These are phyloP conservation scores for Arthroderma uncinatum DNA, from an alignment of 2,329 filamentous ascomycete species.

Conservation along the genomic window DNA sequence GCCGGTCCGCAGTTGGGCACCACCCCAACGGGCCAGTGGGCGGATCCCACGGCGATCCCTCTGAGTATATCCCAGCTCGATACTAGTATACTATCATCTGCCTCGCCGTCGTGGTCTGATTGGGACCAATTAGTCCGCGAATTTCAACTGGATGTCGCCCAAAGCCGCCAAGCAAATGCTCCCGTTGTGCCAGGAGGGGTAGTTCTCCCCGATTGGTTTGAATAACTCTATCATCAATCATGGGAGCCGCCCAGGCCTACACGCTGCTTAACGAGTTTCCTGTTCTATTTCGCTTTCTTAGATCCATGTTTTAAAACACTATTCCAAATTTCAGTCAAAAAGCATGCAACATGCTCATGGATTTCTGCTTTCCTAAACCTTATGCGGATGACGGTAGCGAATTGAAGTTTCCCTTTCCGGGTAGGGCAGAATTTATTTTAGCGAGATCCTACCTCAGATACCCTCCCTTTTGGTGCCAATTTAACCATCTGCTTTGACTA, in stretches of 20 bases:
- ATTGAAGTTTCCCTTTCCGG: not conserved
- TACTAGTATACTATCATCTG: not conserved
- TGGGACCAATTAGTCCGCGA: constrained; percentile 16
- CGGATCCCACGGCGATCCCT: not conserved
- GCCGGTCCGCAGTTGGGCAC: not conserved
- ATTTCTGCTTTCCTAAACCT: not conserved
- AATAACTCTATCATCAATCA: constrained; percentile 6
- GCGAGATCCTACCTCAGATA: not conserved
- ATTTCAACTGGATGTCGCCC: constrained; percentile 14
- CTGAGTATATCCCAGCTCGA: not conserved
- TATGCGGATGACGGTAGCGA: not conserved
- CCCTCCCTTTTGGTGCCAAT: not conserved
- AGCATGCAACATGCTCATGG: not conserved
- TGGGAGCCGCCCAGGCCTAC: not conserved
- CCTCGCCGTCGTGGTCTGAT: constrained; percentile 13
- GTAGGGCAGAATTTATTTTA: not conserved
- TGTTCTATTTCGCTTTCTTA: not conserved
- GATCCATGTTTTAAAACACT: not conserved
- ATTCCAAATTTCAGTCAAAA: not conserved
- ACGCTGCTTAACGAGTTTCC: not conserved
- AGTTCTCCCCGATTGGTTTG: constrained; percentile 12
- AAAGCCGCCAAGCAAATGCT: constrained; percentile 1
- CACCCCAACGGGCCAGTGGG: not conserved
- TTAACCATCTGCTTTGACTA: not conserved
- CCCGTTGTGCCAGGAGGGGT: not conserved